Base-by-base conservation (phyloP, 2,329 filamentous ascomycete genomes). In the Amylocarpus encephaloides region DNA sequence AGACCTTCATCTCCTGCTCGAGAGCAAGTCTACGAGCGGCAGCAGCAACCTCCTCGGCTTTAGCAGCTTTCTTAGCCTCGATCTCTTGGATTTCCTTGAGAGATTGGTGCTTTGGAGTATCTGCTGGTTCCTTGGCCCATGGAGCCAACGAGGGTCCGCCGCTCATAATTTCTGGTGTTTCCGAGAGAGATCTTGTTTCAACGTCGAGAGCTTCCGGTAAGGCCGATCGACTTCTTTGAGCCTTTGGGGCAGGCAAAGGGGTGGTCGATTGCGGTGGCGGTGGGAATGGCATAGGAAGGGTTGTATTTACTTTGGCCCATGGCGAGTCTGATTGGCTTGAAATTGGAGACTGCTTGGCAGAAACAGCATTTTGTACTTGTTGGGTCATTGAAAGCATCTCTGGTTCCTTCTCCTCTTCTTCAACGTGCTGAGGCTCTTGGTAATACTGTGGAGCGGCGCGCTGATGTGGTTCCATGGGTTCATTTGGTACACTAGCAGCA, bases 51-150 rank as follows among this genome's bases (percentile, higher is more conserved):
- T 93, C 89, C 64, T 97, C 92, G 11, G 82, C 84, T 70, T 94
- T 88, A 46, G 92, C 92, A 10, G 91, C 91, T 67, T 93, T 94
- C 64, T 86, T 88, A 33, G 92, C 92, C 68, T 98, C 93, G 4
- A 88, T 85, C 68, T 95, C 92, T 67, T 98, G 93, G 19, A 98
- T 98, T 65, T 98, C 91, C 71, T 90, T 95, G 55, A 98, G 73
- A 53, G 91, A 96, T 2, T 92, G 93, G 0, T 90, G 91, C 68
- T 88, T 94, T 36, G 88, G 82, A 19, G 78, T 71, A 53, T 82
- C 77, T 43, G 86, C 85, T 2, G 79, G 78, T 57, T 97, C 90
- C 67, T 93, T 93, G 5, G 93, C 93, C 93, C 93, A 98, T 0
- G 93, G 93, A 0, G 93, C 93, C 58, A 96, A 73, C 0, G 92